Evolutionary conservation across 768 basidiomycete genomes (phyloP).

Genomic region (Leccinum imitatum): DNA sequence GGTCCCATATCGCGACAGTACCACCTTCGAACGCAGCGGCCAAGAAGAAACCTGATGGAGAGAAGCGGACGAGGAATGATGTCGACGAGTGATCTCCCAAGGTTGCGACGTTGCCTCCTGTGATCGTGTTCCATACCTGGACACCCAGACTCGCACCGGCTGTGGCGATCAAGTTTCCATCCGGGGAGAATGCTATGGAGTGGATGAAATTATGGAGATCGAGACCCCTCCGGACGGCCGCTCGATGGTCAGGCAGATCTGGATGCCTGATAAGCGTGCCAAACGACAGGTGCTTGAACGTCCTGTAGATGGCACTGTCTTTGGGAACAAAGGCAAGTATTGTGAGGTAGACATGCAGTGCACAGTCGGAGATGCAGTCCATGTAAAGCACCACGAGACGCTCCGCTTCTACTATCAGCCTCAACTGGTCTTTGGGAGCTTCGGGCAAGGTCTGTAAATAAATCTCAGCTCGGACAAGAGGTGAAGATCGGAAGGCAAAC

Average conservation of each 20-base stretch:
- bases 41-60: conserved; percentile 20
- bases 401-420: conserved; percentile 19
- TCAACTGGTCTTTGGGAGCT: conserved; percentile 6
- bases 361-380: conserved; percentile 21
- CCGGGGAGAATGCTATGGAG: conserved; percentile 19
- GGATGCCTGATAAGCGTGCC: background rate
- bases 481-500: background rate
- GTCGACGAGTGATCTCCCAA: conserved; percentile 14
- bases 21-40: conserved; percentile 20
- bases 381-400: conserved; percentile 21
- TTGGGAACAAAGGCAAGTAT: conserved; percentile 5
- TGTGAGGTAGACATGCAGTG: conserved; percentile 20
- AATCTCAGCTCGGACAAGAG: background rate
- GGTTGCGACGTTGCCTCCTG: conserved; percentile 22
- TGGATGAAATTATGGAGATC: conserved; percentile 8
- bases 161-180: conserved; percentile 16
- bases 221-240: background rate
- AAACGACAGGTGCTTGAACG: conserved; percentile 10
- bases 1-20: conserved; percentile 21
- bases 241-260: background rate
- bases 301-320: conserved; percentile 2
- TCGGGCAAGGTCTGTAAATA: conserved; percentile 6
- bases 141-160: conserved; percentile 16
- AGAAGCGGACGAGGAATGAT: conserved; percentile 17
- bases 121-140: conserved; percentile 23